phyloP scores from a whole-genome alignment of 192 early-diverging fungal species.

The Spizellomyces sp. region DNA sequence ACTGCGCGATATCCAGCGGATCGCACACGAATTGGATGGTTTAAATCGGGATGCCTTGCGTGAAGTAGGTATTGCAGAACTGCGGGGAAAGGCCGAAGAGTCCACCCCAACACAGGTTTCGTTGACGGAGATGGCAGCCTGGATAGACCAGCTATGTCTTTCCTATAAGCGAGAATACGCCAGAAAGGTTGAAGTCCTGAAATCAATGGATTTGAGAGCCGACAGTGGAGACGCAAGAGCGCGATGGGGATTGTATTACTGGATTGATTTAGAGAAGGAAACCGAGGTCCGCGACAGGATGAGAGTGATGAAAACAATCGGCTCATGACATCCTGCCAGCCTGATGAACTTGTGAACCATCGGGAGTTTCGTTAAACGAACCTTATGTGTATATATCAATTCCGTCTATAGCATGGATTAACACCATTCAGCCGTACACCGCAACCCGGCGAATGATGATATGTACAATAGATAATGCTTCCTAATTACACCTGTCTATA shows the following conservation, averaged over 20 bases:
- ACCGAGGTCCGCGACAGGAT: not conserved
- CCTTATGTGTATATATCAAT: no score
- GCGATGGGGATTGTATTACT: constrained; percentile 21
- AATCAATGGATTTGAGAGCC: not conserved
- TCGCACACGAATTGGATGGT: not conserved
- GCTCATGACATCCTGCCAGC: not conserved
- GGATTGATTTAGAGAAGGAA: constrained; percentile 11
- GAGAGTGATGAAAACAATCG: not conserved
- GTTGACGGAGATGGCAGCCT: constrained; percentile 5
- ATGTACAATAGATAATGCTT: no score
- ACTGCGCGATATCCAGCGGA: constrained; percentile 2
- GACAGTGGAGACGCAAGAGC: constrained; percentile 6
- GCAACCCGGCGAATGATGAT: no score
- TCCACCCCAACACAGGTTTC: constrained; percentile 2
- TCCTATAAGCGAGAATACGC: constrained; percentile 1
- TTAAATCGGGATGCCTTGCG: constrained; percentile 7
- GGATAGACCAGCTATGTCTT: constrained; percentile 7
- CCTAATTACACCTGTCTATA: no score
- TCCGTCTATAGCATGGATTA: no score
- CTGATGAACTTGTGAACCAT: no score
- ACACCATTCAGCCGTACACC: no score
- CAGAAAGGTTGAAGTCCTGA: constrained; percentile 11
- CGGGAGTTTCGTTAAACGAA: no score
- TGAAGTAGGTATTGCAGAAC: not conserved
- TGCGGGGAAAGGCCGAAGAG: not conserved